Base-by-base conservation (phyloP, 345 rosid genomes). In the Eucalyptus coolabah region DNA sequence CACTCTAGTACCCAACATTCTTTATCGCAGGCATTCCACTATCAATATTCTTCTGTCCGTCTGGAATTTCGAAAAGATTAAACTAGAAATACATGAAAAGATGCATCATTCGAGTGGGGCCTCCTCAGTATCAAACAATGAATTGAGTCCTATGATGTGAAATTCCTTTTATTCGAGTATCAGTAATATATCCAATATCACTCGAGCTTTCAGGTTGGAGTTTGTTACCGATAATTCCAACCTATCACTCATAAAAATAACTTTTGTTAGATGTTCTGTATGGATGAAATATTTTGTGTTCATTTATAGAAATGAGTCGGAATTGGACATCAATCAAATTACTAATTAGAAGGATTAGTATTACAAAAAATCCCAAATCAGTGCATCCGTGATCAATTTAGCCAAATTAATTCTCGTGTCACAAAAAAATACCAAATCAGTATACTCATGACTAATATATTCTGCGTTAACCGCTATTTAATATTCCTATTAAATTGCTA, bases 1-100 rank as follows among this genome's bases (percentile, higher is more conserved):
- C 12, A 37, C 15, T 44, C 83, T 77, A 6, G 83, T 21, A 21
- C 28, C 26, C 50, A 7, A 24, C 51, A 40, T 87, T 53, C 88
- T 56, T 37, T 56, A 21, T 53, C 77, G 83, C 83, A 77, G 45
- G 83, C 45, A 40, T 87, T 51, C 88, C 88, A 56, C 88, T 56
- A 28, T 0, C 67, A 24, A 53, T 56, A 56, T 87, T 86, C 49
- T 87, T 53, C 37, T 59, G 49, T 87, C 51, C 81, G 18, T 60
- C 65, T 26, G 28, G 81, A 87, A 87, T 63, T 60, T 32, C 26
- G 40, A 60, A 87, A 47, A 44, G 1, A 40, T 44, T 6, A 40
- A 77, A 77, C 5, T 77, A 77, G 28, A 37, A 21, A 77, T 3
- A 6, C 45, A 37, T 40, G 45, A 21, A 77, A 77, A 34, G 81